These are phyloP conservation scores for Solanum dulcamara DNA, from an alignment of 257 asterid genomes.

Conservation along the genomic window DNA sequence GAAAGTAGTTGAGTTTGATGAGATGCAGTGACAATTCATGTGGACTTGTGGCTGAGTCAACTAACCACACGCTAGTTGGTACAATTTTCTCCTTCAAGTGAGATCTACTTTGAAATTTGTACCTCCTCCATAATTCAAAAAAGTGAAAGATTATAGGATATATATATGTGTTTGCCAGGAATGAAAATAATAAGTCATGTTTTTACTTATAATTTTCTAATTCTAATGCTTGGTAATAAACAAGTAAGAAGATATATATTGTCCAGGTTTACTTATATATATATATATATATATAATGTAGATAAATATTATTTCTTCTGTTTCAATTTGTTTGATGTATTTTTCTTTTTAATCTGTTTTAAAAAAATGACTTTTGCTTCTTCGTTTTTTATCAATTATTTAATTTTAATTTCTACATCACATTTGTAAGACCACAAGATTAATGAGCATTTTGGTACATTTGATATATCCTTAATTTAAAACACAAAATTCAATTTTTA, in stretches of 20 bases:
- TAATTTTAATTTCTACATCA: no score
- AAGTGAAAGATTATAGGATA: no score
- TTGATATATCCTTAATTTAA: no score
- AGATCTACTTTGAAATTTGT: slow-evolving; percentile 27
- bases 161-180: background rate
- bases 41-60: background rate
- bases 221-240: background rate
- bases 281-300: background rate
- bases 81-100: background rate
- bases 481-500: no score
- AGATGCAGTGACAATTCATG: background rate
- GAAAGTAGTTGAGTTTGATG: background rate
- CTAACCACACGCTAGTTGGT: slow-evolving; percentile 21
- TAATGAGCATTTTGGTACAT: no score
- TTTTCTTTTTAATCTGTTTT: no score
- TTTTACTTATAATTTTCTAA: background rate
- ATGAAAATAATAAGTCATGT: background rate
- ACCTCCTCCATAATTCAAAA: background rate
- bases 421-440: no score
- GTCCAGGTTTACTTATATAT: background rate
- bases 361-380: no score
- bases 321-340: no score
- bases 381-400: no score
- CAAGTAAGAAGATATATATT: background rate
- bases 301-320: no score